A percentile compares a stretch with the other conserved stretches of the same genome.
These are phyloP conservation scores for Circinella umbellata DNA, from an alignment of 371 early-diverging fungal species.

Conservation along the genomic window DNA sequence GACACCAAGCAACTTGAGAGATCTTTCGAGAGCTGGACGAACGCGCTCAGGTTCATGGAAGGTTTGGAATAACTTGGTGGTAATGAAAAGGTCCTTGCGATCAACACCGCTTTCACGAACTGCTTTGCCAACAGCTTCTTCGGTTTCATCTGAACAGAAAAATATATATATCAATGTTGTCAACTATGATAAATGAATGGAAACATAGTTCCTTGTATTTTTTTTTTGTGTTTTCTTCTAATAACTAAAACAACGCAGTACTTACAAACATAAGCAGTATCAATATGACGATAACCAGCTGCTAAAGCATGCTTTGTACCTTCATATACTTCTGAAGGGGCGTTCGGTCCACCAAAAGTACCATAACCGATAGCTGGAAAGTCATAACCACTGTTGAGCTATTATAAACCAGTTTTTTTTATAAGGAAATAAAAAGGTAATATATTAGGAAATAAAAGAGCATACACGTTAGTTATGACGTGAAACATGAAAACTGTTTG, in stretches of 20 bases:
- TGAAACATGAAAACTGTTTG: not conserved
- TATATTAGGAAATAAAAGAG: not conserved
- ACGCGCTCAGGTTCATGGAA: constrained; percentile 58
- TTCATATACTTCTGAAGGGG: constrained; percentile 39
- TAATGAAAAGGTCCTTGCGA: constrained; percentile 59
- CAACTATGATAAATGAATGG: too few relatives aligned
- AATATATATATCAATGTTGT: not conserved
- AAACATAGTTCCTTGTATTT: too few relatives aligned
- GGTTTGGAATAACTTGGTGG: constrained; percentile 88
- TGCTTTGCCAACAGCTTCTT: constrained; percentile 78
- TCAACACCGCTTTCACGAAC: constrained; percentile 52
- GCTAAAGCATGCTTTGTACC: constrained; percentile 42
- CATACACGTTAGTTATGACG: too few relatives aligned
- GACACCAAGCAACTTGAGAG: constrained; percentile 71
- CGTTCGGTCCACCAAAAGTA: constrained; percentile 47
- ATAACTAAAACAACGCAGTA: not conserved
- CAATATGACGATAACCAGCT: constrained; percentile 44
- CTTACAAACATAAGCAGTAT: constrained; percentile 49
- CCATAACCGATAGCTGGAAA: constrained; percentile 49
- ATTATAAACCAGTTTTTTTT: not conserved
- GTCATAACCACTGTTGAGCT: constrained; percentile 43
- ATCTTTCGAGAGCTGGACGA: constrained; percentile 50
- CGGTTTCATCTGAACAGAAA: constrained; percentile 45
- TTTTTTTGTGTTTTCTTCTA: too few relatives aligned
- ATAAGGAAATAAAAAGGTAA: not conserved